Base-by-base conservation (phyloP, 1,284 basidiomycete species). In the Malassezia globosa region DNA sequence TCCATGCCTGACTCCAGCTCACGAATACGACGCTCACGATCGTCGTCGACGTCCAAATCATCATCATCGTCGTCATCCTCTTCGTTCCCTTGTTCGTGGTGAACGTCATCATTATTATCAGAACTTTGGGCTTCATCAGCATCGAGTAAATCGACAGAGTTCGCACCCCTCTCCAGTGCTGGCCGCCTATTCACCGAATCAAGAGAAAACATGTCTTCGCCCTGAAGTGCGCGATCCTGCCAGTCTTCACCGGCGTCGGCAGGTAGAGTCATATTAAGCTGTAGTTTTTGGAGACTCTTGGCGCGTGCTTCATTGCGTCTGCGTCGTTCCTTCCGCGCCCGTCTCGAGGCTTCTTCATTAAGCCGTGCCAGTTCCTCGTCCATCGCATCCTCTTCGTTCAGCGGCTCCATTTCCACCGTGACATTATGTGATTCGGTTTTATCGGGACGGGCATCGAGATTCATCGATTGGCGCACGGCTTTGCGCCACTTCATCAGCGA, bases 251-350 rank as follows among this genome's bases (percentile, higher is more conserved):
- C 94, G 57, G 95, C 89, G 56, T 97, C 89, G 64, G 90, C 75
- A 21, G 89, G 94, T 7, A 88, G 88, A 6, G 85, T 88, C 94
- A 99, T 99, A 67, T 87, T 84, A 38, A 97, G 79, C 72, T 97
- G 94, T 80, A 97, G 85, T 55, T 90, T 85, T 72, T 89, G 87
- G 37, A 96, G 82, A 5, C 87, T 87, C 56, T 83, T 81, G 27
- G 81, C 78, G 73, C 85, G 87, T 62, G 85, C 77, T 75, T 97
- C 94, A 74, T 97, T 97, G 7, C 83, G 82, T 33, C 81, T 80
- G 54, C 88, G 81, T 50, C 86, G 80, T 65, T 90, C 85, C 14
- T 73, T 72, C 26, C 89, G 82, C 69, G 87, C 87, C 26, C 79
- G 75, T 50, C 82, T 81, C 25, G 82, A 79, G 72, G 81, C 81